Conservation (phyloP, 78 protist species). For the Isochrysis galbana region DNA sequence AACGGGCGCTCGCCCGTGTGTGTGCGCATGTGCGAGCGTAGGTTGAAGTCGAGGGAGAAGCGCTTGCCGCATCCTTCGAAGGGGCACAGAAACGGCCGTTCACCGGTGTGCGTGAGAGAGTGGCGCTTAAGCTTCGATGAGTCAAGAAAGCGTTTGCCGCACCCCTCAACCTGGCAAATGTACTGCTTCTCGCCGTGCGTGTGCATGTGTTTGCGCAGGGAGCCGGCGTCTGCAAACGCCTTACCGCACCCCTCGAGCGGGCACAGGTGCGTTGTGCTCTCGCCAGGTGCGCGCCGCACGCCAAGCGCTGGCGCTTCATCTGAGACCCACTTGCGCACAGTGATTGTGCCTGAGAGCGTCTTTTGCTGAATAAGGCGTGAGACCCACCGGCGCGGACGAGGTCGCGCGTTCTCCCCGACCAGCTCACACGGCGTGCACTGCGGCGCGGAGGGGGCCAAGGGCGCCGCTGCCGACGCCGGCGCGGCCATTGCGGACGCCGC, state of each 20-base stretch:
- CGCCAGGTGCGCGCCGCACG: not conserved
- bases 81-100: conserved; percentile 5
- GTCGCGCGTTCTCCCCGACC: too few species aligned
- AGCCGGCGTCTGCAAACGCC: not conserved
- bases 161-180: conserved; percentile 22
- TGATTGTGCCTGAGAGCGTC: not conserved
- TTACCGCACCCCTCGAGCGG: conserved; percentile 4
- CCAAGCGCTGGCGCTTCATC: not conserved
- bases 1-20: conserved; percentile 35
- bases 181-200: conserved; percentile 29
- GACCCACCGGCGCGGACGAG: not conserved
- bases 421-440: too few species aligned
- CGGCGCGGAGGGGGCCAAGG: too few species aligned
- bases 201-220: conserved; percentile 34
- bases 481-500: too few species aligned
- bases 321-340: not conserved
- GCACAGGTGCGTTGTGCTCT: not conserved
- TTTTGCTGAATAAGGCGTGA: not conserved
- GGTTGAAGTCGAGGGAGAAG: conserved; percentile 34
- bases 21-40: conserved; percentile 31
- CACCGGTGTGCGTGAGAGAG: conserved; percentile 21
- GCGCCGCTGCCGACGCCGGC: too few species aligned
- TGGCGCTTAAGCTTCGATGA: conserved; percentile 25
- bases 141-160: conserved; percentile 25
- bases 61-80: conserved; percentile 10